These are phyloP conservation scores for Coniochaeta sp. DNA, from an alignment of 2,329 filamentous ascomycete species.

Conservation along the genomic window DNA sequence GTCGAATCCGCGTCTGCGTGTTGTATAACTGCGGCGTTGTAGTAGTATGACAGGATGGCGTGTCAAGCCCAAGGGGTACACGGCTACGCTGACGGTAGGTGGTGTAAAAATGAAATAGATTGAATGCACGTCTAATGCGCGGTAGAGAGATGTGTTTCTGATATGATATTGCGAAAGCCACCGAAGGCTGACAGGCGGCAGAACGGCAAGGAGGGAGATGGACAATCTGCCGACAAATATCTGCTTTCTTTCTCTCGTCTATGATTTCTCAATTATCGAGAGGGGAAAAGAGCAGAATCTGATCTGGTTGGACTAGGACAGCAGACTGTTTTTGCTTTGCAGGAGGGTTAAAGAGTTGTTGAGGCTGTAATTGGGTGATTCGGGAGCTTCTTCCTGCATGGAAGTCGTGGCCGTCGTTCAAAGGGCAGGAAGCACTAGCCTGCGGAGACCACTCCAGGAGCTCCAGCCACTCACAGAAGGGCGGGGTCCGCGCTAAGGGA, in stretches of 20 bases:
- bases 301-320: neutral
- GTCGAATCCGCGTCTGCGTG: constrained; percentile 2
- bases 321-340: neutral
- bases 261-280: constrained; percentile 1
- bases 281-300: constrained; percentile 3
- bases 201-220: constrained; percentile 12
- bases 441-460: neutral
- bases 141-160: too few species aligned
- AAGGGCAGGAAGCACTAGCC: constrained; percentile 20
- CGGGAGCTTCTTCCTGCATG: constrained; percentile 25
- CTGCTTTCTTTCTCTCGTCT: constrained; percentile 5
- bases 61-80: neutral
- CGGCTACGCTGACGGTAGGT: neutral
- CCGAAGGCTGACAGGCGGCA: too few species aligned
- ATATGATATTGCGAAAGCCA: too few species aligned
- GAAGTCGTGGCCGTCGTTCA: constrained; percentile 42
- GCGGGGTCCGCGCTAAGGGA: neutral
- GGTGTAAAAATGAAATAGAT: neutral
- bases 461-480: neutral
- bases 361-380: constrained; percentile 10
- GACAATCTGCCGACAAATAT: constrained; percentile 8
- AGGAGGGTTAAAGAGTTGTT: neutral
- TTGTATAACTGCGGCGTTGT: too few species aligned
- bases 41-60: neutral
- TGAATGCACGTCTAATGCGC: neutral